Evolutionary conservation across 345 rosid species (phyloP).

Genomic region (Salix suchowensis): DNA sequence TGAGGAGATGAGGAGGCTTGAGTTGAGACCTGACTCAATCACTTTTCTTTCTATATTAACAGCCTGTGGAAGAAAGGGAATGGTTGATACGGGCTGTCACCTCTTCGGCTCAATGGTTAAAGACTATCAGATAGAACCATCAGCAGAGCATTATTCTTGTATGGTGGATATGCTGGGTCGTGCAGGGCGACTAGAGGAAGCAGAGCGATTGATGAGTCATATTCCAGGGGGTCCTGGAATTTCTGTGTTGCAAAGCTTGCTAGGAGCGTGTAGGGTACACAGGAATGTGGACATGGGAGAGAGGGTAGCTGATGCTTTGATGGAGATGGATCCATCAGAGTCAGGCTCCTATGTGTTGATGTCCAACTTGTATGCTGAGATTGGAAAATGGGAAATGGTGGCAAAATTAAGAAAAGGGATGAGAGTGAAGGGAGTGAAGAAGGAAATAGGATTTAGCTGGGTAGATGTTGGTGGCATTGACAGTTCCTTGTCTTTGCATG

Average conservation of each 20-base stretch:
- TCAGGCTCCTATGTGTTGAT: slow-evolving; percentile 77
- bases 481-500: slow-evolving; percentile 43
- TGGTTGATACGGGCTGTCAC: slow-evolving; percentile 61
- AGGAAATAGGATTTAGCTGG: slow-evolving; percentile 82
- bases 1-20: slow-evolving; percentile 53
- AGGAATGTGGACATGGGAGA: slow-evolving; percentile 71
- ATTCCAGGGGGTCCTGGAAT: slow-evolving; percentile 67
- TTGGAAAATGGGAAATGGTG: slow-evolving; percentile 69
- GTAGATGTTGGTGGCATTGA: slow-evolving; percentile 53
- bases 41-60: slow-evolving; percentile 75
- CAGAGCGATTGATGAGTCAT: slow-evolving; percentile 49
- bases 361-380: slow-evolving; percentile 85
- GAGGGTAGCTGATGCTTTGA: slow-evolving; percentile 50
- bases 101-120: slow-evolving; percentile 53
- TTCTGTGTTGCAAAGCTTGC: slow-evolving; percentile 75
- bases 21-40: slow-evolving; percentile 61
- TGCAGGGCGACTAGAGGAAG: slow-evolving; percentile 67
- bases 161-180: slow-evolving; percentile 92
- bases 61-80: slow-evolving; percentile 72
- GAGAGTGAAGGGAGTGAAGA: slow-evolving; percentile 73
- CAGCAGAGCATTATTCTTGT: slow-evolving; percentile 75
- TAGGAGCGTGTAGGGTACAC: slow-evolving; percentile 69
- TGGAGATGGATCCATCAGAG: slow-evolving; percentile 54
- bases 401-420: slow-evolving; percentile 56
- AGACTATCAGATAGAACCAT: slow-evolving; percentile 59